Conservation (phyloP, 345 rosid genomes). For the Ceriops zippeliana region DNA sequence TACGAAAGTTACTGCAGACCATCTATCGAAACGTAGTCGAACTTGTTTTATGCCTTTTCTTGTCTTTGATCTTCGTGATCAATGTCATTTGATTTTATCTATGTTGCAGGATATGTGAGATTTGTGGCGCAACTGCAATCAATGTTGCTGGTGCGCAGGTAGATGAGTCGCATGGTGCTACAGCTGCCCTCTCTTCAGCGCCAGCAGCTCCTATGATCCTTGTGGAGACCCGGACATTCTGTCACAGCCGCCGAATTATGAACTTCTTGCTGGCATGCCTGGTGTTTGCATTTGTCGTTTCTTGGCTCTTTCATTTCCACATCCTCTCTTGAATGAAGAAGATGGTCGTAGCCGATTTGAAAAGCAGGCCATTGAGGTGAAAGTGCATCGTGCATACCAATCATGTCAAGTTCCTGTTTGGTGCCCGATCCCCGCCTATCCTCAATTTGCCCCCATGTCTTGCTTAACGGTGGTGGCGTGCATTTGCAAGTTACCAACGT, state of each 20-base stretch:
- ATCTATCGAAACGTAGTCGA: no score
- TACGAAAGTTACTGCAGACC: no score
- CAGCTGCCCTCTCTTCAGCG: slow-evolving; percentile 24
- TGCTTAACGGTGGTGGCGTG: background rate
- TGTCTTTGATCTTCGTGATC: background rate
- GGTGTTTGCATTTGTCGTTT: slow-evolving; percentile 58
- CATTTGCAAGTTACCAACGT: background rate
- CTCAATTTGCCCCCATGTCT: background rate
- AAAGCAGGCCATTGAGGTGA: background rate
- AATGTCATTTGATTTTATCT: background rate
- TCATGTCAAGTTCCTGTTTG: background rate
- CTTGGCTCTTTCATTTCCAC: slow-evolving; percentile 65
- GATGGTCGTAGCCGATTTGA: background rate
- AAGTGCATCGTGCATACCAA: background rate
- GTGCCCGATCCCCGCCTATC: background rate
- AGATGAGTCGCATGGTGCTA: slow-evolving; percentile 23
- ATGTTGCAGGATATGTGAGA: slow-evolving; percentile 54
- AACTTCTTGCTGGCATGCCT: slow-evolving; percentile 56
- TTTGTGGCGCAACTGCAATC: slow-evolving; percentile 51
- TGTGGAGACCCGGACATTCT: slow-evolving; percentile 40
- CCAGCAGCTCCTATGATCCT: slow-evolving; percentile 32
- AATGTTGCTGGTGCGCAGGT: slow-evolving; percentile 43
- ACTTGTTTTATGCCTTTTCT: background rate
- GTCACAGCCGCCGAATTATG: slow-evolving; percentile 63
- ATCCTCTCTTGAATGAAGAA: slow-evolving; percentile 22